A percentile compares a stretch with the other conserved stretches of the same genome.
These are phyloP conservation scores for Sesbania bispinosa DNA, from an alignment of 306 rosid species.

Conservation along the genomic window DNA sequence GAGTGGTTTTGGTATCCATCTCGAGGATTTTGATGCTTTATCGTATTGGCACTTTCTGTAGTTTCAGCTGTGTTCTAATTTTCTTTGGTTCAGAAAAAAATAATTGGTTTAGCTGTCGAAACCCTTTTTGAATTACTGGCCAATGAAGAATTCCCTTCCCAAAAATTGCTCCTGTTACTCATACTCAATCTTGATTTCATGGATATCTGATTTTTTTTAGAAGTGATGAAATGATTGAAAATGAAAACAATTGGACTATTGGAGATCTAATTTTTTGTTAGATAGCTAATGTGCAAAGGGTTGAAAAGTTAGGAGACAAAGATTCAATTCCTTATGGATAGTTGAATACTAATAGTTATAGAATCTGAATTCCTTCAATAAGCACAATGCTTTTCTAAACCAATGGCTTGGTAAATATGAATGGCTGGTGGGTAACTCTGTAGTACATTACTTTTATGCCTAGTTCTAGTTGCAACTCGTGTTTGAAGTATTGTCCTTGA, in stretches of 20 bases:
- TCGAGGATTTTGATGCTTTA: constrained; percentile 6
- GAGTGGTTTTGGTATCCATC: neutral
- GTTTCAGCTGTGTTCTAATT: neutral
- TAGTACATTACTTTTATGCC: neutral
- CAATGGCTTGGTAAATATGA: neutral
- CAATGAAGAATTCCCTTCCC: neutral
- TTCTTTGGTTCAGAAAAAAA: neutral
- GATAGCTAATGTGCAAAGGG: neutral
- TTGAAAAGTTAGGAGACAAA: neutral
- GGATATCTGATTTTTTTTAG: neutral
- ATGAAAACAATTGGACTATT: neutral
- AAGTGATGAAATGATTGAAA: neutral
- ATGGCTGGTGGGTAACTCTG: neutral
- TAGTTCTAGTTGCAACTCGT: neutral
- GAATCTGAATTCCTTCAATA: neutral
- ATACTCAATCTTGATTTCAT: neutral
- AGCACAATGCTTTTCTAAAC: neutral
- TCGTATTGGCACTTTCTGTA: neutral
- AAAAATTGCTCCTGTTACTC: neutral
- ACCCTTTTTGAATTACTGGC: neutral
- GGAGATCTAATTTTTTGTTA: neutral
- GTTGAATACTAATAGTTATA: neutral
- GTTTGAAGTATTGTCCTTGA: constrained; percentile 20
- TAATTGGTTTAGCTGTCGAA: neutral
- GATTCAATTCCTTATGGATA: neutral